Evolutionary conservation across 495 filamentous ascomycete genomes (phyloP).

Genomic region (Aspergillus diversus): DNA sequence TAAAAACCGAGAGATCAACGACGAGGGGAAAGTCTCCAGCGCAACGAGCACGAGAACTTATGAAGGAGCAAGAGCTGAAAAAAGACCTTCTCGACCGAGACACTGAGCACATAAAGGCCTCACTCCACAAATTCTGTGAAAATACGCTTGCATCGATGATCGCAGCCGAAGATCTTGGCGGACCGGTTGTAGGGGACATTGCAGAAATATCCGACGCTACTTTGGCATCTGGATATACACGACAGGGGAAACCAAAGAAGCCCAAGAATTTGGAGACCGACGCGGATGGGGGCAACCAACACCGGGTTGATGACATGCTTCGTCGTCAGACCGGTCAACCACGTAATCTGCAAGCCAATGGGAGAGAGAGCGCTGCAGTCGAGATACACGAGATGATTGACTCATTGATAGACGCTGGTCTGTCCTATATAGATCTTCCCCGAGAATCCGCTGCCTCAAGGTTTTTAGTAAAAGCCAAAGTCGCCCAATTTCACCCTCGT

Average conservation of each 20-base stretch:
- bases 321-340: slow-evolving; percentile 42
- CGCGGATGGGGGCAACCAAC: slow-evolving; percentile 56
- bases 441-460: slow-evolving; percentile 79
- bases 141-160: slow-evolving; percentile 76
- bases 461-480: slow-evolving; percentile 82
- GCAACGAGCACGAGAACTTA: slow-evolving; percentile 62
- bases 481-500: slow-evolving; percentile 83
- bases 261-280: slow-evolving; percentile 47
- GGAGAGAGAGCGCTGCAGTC: slow-evolving; percentile 64
- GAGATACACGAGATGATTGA: slow-evolving; percentile 72
- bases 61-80: slow-evolving; percentile 60
- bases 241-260: slow-evolving; percentile 71
- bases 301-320: slow-evolving; percentile 76
- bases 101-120: slow-evolving; percentile 59
- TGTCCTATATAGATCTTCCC: slow-evolving; percentile 69
- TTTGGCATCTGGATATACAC: slow-evolving; percentile 71
- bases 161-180: slow-evolving; percentile 83
- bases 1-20: slow-evolving; percentile 56
- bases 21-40: slow-evolving; percentile 59
- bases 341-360: slow-evolving; percentile 45
- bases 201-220: slow-evolving; percentile 63
- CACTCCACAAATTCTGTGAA: slow-evolving; percentile 73
- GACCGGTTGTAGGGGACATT: slow-evolving; percentile 79
- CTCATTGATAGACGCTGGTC: slow-evolving; percentile 62
- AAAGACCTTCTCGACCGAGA: slow-evolving; percentile 58